Evolutionary conservation across 2,329 filamentous ascomycete genomes (phyloP).

Genomic region (Diaporthe vaccinii): DNA sequence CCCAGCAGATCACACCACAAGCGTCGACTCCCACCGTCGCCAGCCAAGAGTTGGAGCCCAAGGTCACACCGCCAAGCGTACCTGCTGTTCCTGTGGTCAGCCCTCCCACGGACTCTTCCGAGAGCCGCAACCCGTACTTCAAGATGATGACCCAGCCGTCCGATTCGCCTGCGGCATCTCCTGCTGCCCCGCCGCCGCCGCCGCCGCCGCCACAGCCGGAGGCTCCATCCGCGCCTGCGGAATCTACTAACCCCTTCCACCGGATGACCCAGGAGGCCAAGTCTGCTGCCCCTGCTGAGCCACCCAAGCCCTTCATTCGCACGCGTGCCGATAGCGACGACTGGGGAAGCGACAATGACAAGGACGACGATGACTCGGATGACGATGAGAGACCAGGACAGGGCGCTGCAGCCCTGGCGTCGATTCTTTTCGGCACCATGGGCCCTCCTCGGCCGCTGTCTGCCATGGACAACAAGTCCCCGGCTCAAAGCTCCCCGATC

Average conservation of each 20-base stretch:
- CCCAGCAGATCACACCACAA: constrained; percentile 75
- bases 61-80: constrained; percentile 58
- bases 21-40: constrained; percentile 69
- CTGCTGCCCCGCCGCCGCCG: constrained; percentile 59
- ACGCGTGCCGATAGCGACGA: constrained; percentile 75
- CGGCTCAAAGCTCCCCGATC: constrained; percentile 53
- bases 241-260: constrained; percentile 97
- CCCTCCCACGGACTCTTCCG: constrained; percentile 70
- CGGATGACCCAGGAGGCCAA: constrained; percentile 79
- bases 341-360: constrained; percentile 83
- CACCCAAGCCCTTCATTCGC: constrained; percentile 66
- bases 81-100: constrained; percentile 64
- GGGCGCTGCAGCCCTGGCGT: constrained; percentile 91
- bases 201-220: constrained; percentile 58
- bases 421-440: constrained; percentile 97
- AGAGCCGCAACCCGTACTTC: constrained; percentile 96
- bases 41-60: constrained; percentile 68
- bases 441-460: constrained; percentile 90
- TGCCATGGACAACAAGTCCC: constrained; percentile 78
- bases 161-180: constrained; percentile 59
- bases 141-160: constrained; percentile 83
- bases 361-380: constrained; percentile 68
- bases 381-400: constrained; percentile 85
- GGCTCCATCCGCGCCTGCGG: constrained; percentile 55
- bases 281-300: constrained; percentile 56